These are phyloP conservation scores for Coleophoma crateriformis DNA, from an alignment of 2,329 filamentous ascomycete species.

Conservation along the genomic window DNA sequence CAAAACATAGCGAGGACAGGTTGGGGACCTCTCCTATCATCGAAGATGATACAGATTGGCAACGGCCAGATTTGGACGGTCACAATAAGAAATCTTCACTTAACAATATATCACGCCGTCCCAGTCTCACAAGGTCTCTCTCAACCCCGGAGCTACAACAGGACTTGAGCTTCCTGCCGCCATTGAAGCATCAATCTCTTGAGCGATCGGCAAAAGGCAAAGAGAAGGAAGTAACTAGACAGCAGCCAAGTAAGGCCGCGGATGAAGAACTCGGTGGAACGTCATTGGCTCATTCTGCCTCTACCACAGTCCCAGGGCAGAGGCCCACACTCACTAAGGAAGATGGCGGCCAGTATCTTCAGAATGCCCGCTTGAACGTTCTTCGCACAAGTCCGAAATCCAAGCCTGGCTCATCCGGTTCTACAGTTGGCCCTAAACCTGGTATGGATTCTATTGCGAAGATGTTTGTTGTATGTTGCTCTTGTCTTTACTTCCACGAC, in stretches of 20 bases:
- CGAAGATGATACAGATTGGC: neutral
- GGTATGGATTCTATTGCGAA: slow-evolving; percentile 40
- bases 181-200: slow-evolving; percentile 34
- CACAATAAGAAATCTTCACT: slow-evolving; percentile 1
- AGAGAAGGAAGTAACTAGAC: slow-evolving; percentile 15
- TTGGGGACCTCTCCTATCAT: no score
- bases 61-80: neutral
- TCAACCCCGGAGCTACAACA: slow-evolving; percentile 16
- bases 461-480: slow-evolving; percentile 61
- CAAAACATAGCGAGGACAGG: no score
- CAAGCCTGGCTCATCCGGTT: slow-evolving; percentile 1
- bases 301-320: no score
- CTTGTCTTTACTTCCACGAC: slow-evolving; percentile 59
- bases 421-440: neutral
- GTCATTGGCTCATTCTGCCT: neutral
- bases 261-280: slow-evolving; percentile 16
- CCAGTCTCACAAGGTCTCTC: slow-evolving; percentile 10
- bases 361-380: slow-evolving; percentile 16
- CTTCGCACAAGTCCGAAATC: slow-evolving; percentile 2
- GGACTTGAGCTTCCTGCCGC: slow-evolving; percentile 29
- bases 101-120: slow-evolving; percentile 3
- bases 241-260: slow-evolving; percentile 21
- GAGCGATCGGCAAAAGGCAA: slow-evolving; percentile 16
- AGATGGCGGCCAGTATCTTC: slow-evolving; percentile 14
- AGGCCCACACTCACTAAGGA: neutral